Evolutionary conservation across 345 rosid genomes (phyloP).

Genomic region (Arabidopsis arenosa): DNA sequence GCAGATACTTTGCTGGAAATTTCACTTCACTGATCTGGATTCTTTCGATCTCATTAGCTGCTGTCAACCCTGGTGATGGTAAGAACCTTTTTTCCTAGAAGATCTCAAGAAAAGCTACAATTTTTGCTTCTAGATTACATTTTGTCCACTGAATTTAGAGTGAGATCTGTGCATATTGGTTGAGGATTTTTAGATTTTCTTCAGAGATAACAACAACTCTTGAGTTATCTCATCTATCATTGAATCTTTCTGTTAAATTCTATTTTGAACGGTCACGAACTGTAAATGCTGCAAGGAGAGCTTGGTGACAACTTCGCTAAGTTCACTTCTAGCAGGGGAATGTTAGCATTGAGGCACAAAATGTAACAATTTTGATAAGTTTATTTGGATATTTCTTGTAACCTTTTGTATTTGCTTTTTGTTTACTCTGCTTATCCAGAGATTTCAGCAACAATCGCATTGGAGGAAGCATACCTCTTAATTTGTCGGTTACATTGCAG

Average conservation of each 20-base stretch:
- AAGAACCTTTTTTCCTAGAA: conserved; percentile 21
- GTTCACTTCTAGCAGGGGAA: conserved; percentile 72
- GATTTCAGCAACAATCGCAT: conserved; percentile 91
- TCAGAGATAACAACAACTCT: not conserved
- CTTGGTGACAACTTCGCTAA: conserved; percentile 69
- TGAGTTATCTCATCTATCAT: not conserved
- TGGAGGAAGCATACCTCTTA: conserved; percentile 88
- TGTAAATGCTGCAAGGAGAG: conserved; percentile 91
- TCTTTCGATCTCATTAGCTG: conserved; percentile 58
- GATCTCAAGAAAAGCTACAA: not conserved
- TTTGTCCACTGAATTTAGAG: conserved; percentile 15
- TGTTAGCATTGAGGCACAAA: conserved; percentile 59
- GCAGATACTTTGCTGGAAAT: no score
- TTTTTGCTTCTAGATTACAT: conserved; percentile 17
- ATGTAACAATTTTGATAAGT: conserved; percentile 1
- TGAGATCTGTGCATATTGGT: conserved; percentile 42
- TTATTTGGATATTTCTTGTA: conserved; percentile 24
- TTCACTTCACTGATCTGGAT: conserved; percentile 42
- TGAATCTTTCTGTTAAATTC: not conserved
- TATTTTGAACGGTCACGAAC: conserved; percentile 47
- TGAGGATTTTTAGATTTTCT: not conserved
- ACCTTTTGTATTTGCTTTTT: conserved; percentile 14
- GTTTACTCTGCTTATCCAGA: conserved; percentile 48
- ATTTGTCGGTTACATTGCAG: conserved; percentile 75
- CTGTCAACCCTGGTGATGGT: conserved; percentile 83